Evolutionary conservation across 1,284 basidiomycete species (phyloP).

Genomic region (Rugosomyces carneus): DNA sequence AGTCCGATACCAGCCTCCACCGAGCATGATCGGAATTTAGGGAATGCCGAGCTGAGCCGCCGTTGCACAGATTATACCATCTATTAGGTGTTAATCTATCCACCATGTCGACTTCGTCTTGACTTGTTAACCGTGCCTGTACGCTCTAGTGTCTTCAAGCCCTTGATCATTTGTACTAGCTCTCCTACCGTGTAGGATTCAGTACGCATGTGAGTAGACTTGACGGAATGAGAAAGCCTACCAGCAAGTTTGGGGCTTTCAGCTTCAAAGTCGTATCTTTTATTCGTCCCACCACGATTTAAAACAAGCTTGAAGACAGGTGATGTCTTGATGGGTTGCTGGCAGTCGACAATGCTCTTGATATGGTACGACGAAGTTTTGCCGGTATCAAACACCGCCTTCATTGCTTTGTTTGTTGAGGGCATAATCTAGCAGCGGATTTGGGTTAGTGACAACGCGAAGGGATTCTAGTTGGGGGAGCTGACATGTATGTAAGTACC

Average conservation of each 20-base stretch:
- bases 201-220: background rate
- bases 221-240: constrained; percentile 24
- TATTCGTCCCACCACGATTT: constrained; percentile 53
- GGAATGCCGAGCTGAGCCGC: too few relatives aligned
- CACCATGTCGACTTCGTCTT: constrained; percentile 50
- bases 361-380: constrained; percentile 93
- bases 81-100: constrained; percentile 12
- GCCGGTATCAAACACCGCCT: constrained; percentile 80
- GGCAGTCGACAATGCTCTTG: constrained; percentile 78
- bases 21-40: too few relatives aligned
- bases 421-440: constrained; percentile 73
- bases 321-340: constrained; percentile 77
- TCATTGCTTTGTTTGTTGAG: constrained; percentile 65
- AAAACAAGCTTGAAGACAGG: constrained; percentile 74
- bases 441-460: background rate
- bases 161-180: constrained; percentile 63
- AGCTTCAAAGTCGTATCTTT: constrained; percentile 97
- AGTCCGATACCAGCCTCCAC: too few relatives aligned
- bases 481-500: constrained; percentile 88
- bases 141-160: constrained; percentile 54
- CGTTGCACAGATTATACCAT: too few relatives aligned
- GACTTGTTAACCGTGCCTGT: constrained; percentile 52
- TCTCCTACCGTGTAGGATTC: constrained; percentile 39
- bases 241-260: constrained; percentile 79
- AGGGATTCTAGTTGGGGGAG: constrained; percentile 7